Conservation (phyloP, 164 flowering plant genomes). For the Sedum album region DNA sequence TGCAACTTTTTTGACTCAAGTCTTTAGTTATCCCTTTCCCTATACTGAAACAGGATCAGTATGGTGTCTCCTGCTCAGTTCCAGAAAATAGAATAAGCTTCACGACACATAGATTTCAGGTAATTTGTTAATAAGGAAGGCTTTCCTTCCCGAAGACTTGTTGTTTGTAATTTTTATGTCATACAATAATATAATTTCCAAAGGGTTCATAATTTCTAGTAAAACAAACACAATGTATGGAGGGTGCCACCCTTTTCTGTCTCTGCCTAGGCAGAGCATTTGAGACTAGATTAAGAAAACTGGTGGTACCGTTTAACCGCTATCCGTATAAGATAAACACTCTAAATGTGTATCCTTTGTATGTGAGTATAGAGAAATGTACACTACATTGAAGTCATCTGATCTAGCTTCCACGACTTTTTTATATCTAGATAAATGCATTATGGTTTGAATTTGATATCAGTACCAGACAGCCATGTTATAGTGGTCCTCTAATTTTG, state of each 20-base stretch:
- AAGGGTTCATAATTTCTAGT: neutral
- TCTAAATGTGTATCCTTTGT: neutral
- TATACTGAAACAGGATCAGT: slow-evolving; percentile 41
- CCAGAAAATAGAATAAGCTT: slow-evolving; percentile 44
- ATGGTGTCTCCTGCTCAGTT: slow-evolving; percentile 38
- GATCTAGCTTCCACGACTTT: neutral
- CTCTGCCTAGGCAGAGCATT: no score
- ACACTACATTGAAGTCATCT: neutral
- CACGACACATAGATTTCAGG: slow-evolving; percentile 63
- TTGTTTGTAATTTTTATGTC: neutral
- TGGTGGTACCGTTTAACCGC: neutral
- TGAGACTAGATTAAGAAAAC: no score
- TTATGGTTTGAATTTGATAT: neutral
- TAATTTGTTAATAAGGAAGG: slow-evolving; percentile 10
- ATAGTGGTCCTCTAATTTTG: neutral
- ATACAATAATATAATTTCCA: neutral
- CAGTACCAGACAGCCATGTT: neutral
- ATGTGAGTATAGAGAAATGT: neutral
- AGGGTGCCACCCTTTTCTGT: neutral
- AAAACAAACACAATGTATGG: neutral
- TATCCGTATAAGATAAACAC: no score
- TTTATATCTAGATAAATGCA: neutral
- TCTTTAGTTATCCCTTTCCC: neutral
- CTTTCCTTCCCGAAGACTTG: neutral
- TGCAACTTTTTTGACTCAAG: neutral